A percentile compares a stretch with the other conserved stretches of the same genome.
Evolutionary conservation across 179 eudicot genomes (phyloP).

Genomic region (Spergularia azorica): DNA sequence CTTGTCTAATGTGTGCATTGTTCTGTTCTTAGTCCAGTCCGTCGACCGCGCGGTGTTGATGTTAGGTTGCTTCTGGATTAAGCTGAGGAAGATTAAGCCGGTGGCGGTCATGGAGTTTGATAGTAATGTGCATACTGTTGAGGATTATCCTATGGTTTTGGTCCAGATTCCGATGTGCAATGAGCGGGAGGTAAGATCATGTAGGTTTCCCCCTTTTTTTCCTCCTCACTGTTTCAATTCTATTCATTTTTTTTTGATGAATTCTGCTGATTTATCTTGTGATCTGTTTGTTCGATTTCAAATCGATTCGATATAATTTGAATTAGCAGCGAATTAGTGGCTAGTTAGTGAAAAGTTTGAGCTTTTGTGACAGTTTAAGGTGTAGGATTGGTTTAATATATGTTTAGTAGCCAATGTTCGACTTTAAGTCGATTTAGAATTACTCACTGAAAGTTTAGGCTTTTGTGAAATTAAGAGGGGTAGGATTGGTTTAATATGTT

Average conservation of each 20-base stretch:
- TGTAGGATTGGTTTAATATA: no score
- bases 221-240: slow-evolving; percentile 9
- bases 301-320: not conserved
- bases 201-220: slow-evolving; percentile 55
- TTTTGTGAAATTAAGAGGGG: no score
- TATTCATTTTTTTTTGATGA: not conserved
- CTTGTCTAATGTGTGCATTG: slow-evolving; percentile 70
- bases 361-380: no score
- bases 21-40: slow-evolving; percentile 77
- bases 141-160: slow-evolving; percentile 83
- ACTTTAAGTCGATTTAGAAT: no score
- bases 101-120: slow-evolving; percentile 51
- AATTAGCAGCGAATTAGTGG: no score
- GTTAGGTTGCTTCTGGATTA: slow-evolving; percentile 83
- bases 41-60: slow-evolving; percentile 68
- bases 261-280: not conserved
- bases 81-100: slow-evolving; percentile 65
- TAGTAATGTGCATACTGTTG: slow-evolving; percentile 31
- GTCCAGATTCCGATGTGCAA: slow-evolving; percentile 98
- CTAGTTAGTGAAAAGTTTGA: no score
- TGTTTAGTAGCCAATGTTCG: no score
- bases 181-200: slow-evolving; percentile 94
- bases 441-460: no score
- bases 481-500: no score
- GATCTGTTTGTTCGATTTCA: not conserved